Base-by-base conservation (phyloP, 2,329 filamentous ascomycete genomes). In the Chaetothyriales sp. region DNA sequence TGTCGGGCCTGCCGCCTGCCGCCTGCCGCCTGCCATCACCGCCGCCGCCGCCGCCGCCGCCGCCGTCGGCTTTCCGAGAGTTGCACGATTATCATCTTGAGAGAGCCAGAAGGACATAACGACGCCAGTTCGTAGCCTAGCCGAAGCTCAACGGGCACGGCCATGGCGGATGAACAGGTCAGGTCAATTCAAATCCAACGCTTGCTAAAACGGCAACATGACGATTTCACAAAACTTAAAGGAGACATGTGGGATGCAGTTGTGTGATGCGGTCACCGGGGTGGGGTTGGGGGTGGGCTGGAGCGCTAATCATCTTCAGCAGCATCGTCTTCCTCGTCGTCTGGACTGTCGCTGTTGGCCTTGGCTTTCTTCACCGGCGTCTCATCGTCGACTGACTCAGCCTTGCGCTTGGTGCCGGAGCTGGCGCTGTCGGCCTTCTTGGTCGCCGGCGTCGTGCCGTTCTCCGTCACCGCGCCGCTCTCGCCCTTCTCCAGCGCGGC, bases 401-500 rank as follows among this genome's bases (percentile, higher is more conserved):
- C 74, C 62, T 77, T 78, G 52, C 76, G 69, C 63, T 78, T 78
- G 54, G 69, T 69, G 33, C 66, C 66, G 45, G 64, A 66, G 50
- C 64, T 47, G 8, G 57, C 52, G 40, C 56, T 66, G 15, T 64
- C 63, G 37, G 60, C 50, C 28, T 64, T 55, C 54, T 65, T 67
- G 28, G 57, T 58, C 43, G 57, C 56, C 2, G 57, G 51, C 6
- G 55, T 54, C 48, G 56, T 51, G 33, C 59, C 62, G 46, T 64
- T 65, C 43, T 60, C 60, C 51, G 62, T 66, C 43, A 65, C 66
- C 48, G 66, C 63, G 49, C 69, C 63, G 49, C 69, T 53, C 9
- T 60, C 58, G 19, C 75, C 77, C 61, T 81, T 80, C 64, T 95
- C 89, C 74, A 95, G 89, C 48, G 85, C 83, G 5, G 89, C 88